phyloP scores from a whole-genome alignment of 495 filamentous ascomycete genomes.

The Beverwykella pulmonaria region DNA sequence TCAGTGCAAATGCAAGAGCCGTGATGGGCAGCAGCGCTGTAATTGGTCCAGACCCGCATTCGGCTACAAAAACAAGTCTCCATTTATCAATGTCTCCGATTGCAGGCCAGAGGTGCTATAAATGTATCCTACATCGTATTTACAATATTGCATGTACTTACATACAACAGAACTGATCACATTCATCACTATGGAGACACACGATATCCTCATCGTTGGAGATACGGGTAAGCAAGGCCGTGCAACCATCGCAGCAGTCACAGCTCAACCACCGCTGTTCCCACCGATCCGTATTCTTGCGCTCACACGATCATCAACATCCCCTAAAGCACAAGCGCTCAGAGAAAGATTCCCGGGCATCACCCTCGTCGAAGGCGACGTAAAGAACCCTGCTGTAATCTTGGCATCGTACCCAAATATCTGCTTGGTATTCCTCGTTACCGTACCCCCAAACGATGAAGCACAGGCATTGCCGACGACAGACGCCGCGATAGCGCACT shows the following conservation, averaged over 20 bases:
- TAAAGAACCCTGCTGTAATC: neutral
- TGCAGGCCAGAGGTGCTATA: too few species aligned
- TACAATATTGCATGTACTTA: too few species aligned
- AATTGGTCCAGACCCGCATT: too few species aligned
- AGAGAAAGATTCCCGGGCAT: neutral
- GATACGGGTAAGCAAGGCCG: neutral
- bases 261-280: neutral
- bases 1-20: too few species aligned
- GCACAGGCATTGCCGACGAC: slow-evolving; percentile 61
- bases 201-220: neutral
- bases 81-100: too few species aligned
- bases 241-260: neutral
- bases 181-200: neutral
- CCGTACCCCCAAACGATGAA: neutral
- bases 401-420: neutral
- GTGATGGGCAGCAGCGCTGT: too few species aligned
- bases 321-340: neutral
- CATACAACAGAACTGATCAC: too few species aligned
- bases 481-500: slow-evolving; percentile 57
- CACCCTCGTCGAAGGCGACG: neutral
- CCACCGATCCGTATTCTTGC: neutral
- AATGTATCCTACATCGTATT: too few species aligned
- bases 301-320: neutral
- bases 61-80: too few species aligned
- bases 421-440: neutral